phyloP scores from a whole-genome alignment of 208 protist species.

The Leishmania turanica region DNA sequence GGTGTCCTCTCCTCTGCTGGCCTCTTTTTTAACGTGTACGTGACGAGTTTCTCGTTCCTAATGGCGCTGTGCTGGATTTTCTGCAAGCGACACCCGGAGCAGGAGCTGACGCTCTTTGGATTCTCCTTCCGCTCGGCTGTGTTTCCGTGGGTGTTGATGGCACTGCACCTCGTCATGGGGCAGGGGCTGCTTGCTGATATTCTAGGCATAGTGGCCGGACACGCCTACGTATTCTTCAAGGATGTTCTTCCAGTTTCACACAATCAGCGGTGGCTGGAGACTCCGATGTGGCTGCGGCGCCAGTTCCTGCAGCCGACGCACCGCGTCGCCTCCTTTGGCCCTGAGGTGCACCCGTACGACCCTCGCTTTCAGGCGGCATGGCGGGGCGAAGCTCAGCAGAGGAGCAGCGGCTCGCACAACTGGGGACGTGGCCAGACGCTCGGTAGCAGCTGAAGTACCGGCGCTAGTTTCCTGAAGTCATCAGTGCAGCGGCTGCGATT shows the following conservation, averaged over 20 bases:
- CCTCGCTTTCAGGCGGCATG: constrained; percentile 31
- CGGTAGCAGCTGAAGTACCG: constrained; percentile 25
- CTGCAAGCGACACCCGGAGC: constrained; percentile 81
- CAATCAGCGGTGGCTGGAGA: constrained; percentile 49
- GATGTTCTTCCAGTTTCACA: constrained; percentile 78
- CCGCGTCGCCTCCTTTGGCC: constrained; percentile 17
- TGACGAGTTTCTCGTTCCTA: constrained; percentile 64
- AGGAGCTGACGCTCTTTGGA: constrained; percentile 64
- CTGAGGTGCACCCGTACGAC: constrained; percentile 39
- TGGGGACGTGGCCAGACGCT: constrained; percentile 37
- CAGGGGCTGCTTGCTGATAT: constrained; percentile 64
- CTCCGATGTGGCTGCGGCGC: constrained; percentile 55
- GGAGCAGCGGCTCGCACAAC: constrained; percentile 23
- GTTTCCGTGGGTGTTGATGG: constrained; percentile 86
- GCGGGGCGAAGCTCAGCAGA: constrained; percentile 10
- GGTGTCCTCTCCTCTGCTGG: constrained; percentile 30
- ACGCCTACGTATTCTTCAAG: constrained; percentile 79
- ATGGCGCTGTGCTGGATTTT: constrained; percentile 91
- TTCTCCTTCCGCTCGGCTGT: constrained; percentile 77
- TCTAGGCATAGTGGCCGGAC: constrained; percentile 69
- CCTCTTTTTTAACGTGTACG: constrained; percentile 40
- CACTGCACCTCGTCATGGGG: constrained; percentile 71
- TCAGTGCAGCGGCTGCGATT: neutral
- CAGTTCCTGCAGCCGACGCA: constrained; percentile 31
- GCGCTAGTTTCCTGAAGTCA: neutral